A percentile compares a stretch with the other conserved stretches of the same genome.
Conservation (phyloP, 192 early-diverging fungal species). For the Mortierella alpina region DNA sequence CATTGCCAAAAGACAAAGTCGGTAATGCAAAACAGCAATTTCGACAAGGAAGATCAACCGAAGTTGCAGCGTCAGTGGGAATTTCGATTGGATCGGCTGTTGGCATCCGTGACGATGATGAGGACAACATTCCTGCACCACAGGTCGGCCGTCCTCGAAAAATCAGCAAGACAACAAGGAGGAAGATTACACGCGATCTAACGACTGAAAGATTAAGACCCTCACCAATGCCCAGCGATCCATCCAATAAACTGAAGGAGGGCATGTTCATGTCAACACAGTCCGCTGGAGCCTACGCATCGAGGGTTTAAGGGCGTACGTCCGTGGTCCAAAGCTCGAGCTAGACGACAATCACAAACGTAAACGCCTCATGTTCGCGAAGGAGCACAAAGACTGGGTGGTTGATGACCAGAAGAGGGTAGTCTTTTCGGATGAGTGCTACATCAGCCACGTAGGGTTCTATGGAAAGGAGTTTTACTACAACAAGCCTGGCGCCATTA, state of each 20-base stretch:
- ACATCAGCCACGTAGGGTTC: constrained; percentile 6
- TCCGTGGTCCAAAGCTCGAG: constrained; percentile 1
- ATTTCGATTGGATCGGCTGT: constrained; percentile 1
- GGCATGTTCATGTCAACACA: constrained; percentile 4
- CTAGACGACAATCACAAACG: constrained; percentile 1
- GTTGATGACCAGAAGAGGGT: constrained; percentile 30
- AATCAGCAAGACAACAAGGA: constrained; percentile 2
- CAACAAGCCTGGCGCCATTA: neutral
- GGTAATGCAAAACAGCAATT: constrained; percentile 2
- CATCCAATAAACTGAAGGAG: constrained; percentile 14
- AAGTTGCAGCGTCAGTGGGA: constrained; percentile 3
- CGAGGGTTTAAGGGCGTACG: constrained; percentile 1
- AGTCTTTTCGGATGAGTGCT: constrained; percentile 34
- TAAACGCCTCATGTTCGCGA: constrained; percentile 12
- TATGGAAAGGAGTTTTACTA: constrained; percentile 12
- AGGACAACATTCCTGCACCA: constrained; percentile 20
- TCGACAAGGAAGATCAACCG: constrained; percentile 2
- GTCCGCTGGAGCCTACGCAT: neutral
- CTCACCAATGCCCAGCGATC: constrained; percentile 6
- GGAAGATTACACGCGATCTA: neutral
- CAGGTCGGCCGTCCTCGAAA: neutral
- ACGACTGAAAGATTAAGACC: constrained; percentile 3
- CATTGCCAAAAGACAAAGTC: too few relatives aligned
- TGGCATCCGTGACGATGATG: constrained; percentile 1
- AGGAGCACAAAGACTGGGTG: constrained; percentile 18